These are phyloP conservation scores for Ochromonadaceae sp. DNA, from an alignment of 352 stramenopile species.

Conservation along the genomic window DNA sequence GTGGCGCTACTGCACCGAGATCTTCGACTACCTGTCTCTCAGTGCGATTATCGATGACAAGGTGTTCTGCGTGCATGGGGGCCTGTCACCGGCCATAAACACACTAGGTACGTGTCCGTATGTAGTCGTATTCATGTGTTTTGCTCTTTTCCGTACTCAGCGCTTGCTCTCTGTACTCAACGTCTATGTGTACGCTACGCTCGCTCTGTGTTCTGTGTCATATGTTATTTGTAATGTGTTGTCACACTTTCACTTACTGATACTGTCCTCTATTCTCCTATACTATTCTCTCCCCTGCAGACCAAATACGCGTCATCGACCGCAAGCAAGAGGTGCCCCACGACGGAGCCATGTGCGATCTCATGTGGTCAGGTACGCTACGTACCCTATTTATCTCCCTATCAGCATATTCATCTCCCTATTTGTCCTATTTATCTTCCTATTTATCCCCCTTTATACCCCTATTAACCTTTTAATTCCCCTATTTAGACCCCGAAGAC, in stretches of 20 bases:
- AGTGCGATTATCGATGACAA: conserved; percentile 68
- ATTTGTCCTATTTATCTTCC: too few species aligned
- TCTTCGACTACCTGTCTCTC: conserved; percentile 35
- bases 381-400: too few species aligned
- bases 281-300: conserved; percentile 13
- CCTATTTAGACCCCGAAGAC: conserved; percentile 91
- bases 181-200: not conserved
- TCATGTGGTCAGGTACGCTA: conserved; percentile 63
- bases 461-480: too few species aligned
- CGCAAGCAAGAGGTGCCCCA: conserved; percentile 86
- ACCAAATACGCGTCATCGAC: conserved; percentile 81
- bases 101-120: conserved; percentile 39
- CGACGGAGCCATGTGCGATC: conserved; percentile 96
- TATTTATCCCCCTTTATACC: too few species aligned
- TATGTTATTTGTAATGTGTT: conserved; percentile 15
- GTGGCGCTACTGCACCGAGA: conserved; percentile 67
- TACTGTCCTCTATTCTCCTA: too few species aligned
- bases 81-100: conserved; percentile 59
- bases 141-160: not conserved
- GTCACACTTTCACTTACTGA: too few species aligned
- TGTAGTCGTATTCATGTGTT: not conserved
- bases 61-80: conserved; percentile 71
- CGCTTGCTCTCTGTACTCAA: not conserved
- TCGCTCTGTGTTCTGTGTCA: not conserved
- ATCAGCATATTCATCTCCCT: too few species aligned